These are phyloP conservation scores for Bonia amplexicaulis DNA, from an alignment of 176 grass and related monocot species.

Conservation along the genomic window DNA sequence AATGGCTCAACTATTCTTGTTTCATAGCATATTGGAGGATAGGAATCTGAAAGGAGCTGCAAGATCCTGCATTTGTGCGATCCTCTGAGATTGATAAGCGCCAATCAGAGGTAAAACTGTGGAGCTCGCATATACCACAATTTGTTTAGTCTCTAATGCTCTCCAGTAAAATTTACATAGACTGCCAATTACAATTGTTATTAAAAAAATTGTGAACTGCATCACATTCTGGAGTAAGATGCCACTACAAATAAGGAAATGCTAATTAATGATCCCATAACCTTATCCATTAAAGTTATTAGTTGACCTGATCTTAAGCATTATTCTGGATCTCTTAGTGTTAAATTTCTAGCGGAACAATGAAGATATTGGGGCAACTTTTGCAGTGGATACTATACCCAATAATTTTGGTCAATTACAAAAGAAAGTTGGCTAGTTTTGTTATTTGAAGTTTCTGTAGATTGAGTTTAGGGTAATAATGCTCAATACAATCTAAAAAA, in stretches of 20 bases:
- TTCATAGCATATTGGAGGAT: slow-evolving; percentile 21
- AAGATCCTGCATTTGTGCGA: slow-evolving; percentile 30
- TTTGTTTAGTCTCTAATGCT: neutral
- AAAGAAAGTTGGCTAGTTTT: neutral
- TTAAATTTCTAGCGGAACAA: neutral
- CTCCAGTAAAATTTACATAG: neutral
- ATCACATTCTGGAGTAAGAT: neutral
- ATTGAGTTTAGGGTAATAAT: neutral
- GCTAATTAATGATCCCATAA: neutral
- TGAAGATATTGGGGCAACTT: neutral
- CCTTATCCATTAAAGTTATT: neutral
- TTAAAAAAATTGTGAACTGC: neutral
- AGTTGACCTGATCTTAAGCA: neutral
- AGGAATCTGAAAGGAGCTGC: slow-evolving; percentile 17
- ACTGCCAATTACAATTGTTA: neutral
- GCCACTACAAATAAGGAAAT: neutral
- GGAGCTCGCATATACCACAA: neutral
- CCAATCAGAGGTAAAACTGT: neutral
- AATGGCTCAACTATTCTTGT: neutral
- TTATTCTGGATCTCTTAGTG: neutral
- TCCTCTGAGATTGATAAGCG: slow-evolving; percentile 28
- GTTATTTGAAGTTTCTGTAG: neutral
- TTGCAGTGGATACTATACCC: neutral
- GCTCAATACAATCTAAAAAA: neutral
- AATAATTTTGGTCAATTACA: neutral